A percentile compares a stretch with the other conserved stretches of the same genome.
Conservation (phyloP, 2,329 filamentous ascomycete genomes). For the Hymenoscyphus fraxineus region DNA sequence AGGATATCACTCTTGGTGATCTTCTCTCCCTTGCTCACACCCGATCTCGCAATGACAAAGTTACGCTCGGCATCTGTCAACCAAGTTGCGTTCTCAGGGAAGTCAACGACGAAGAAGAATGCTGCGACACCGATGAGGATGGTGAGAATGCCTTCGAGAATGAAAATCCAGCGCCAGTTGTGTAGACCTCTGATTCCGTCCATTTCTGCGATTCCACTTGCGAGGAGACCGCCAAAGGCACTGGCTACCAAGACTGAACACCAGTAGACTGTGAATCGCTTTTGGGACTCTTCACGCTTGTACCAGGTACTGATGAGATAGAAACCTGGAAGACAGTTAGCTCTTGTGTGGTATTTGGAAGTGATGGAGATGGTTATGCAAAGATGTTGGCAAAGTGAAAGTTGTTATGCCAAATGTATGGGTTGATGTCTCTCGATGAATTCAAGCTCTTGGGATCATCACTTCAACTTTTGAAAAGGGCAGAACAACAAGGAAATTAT, state of each 20-base stretch:
- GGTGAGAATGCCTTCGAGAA: slow-evolving; percentile 68
- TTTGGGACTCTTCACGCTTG: slow-evolving; percentile 60
- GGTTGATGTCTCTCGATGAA: no score
- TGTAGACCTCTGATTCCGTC: slow-evolving; percentile 47
- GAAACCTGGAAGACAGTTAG: slow-evolving; percentile 34
- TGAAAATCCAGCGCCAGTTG: slow-evolving; percentile 16
- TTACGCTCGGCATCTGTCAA: slow-evolving; percentile 61
- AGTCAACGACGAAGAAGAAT: slow-evolving; percentile 64
- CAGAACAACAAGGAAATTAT: slow-evolving; percentile 33
- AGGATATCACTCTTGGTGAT: slow-evolving; percentile 49
- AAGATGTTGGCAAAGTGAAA: no score
- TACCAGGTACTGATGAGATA: slow-evolving; percentile 59
- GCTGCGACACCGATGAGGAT: slow-evolving; percentile 51
- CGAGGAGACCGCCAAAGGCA: slow-evolving; percentile 66
- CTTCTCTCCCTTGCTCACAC: slow-evolving; percentile 65
- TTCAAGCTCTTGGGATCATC: no score
- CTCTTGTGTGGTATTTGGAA: slow-evolving; percentile 52
- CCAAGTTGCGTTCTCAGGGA: slow-evolving; percentile 65
- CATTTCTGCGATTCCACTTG: slow-evolving; percentile 59
- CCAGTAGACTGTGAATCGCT: slow-evolving; percentile 64
- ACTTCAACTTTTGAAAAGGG: background rate
- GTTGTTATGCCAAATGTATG: no score
- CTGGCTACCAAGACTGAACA: slow-evolving; percentile 67
- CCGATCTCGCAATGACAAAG: slow-evolving; percentile 61
- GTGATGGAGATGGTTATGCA: slow-evolving; percentile 44